Evolutionary conservation across 805 yeast species (phyloP), one percentile per base, ranked within the genome.

Genomic region (Pichia cephalocereana): DNA sequence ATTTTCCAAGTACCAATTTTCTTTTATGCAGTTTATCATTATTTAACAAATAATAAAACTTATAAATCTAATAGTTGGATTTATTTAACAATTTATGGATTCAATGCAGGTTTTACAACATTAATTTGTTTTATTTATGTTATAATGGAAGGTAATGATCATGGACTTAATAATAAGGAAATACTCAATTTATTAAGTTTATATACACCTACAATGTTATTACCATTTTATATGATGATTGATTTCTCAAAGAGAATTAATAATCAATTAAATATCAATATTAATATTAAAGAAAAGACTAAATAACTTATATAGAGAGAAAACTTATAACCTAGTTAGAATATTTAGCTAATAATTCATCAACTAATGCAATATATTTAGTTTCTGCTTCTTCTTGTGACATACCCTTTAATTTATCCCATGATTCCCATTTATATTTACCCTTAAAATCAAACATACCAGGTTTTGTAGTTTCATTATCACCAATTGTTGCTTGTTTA

Each of bases 401-500:
- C 52, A 77, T 78, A 50, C 99, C 99, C 72, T 86, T 84, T 62
- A 83, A 72, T 59, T 80, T 82, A 61, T 83, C 83, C 98, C 98
- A 93, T 9, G 98, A 78, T 65, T 90, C 91, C 98, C 98, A 93
- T 76, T 93, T 93, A 79, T 86, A 86, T 71, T 95, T 89, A 58
- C 91, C 97, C 73, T 85, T 88, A 72, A 93, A 77, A 71, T 89
- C 95, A 67, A 93, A 87, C 51, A 86, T 70, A 54, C 96, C 93
- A 47, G 99, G 99, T 72, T 87, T 86, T 48, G 76, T 72, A 53
- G 96, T 85, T 58, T 64, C 68, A 77, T 88, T 88, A 77, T 93
- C 99, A 56, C 99, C 99, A 49, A 83, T 84, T 36, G 97, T 91
- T 59, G 98, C 96, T 74, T 93, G 99, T 71, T 93, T 93, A 83